Base-by-base conservation (phyloP, 1,139 yeast species). In the Suhomyces anneliseae region DNA sequence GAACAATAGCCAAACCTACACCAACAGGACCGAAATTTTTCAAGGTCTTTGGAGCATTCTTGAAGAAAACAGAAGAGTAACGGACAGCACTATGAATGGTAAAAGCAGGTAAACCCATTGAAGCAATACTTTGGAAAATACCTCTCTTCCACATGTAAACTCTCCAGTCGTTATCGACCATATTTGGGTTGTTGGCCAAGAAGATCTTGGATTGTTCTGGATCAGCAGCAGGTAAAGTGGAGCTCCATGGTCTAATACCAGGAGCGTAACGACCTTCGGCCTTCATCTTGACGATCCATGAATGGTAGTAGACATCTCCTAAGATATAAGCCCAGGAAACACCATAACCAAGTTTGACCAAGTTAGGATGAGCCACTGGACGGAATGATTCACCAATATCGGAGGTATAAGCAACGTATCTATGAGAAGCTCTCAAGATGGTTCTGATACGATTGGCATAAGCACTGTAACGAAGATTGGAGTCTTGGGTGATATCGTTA, bases 331-430 rank as follows among this genome's bases (percentile, higher is more conserved):
- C 69, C 95, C 95, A 88, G 6, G 92, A 85, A 35, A 88, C 68
- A 29, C 84, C 90, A 62, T 88, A 88, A 34, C 93, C 87, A 1
- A 81, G 56, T 24, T 72, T 75, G 15, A 88, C 95, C 34, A 84
- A 50, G 36, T 59, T 58, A 1, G 95, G 92, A 57, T 83, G 87
- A 7, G 90, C 93, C 15, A 88, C 87, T 0, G 95, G 95, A 46
- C 96, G 76, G 67, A 88, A 88, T n/a, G 93, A 86, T 62, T 88
- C 96, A 26, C 96, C 96, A 54, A 88, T 83, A 61, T 88, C 96
- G 0, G 93, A 86, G 7, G 95, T 87, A 65, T 88, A 88, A 2
- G 96, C 96, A 27, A 88, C 89, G 60, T 88, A 88, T 56, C 96
- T 70, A 60, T 86, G 93, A n/a, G 92, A 81, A 7, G 95, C 90